Base-by-base conservation (phyloP, 805 yeast genomes). In the Ogataea naganishii region DNA sequence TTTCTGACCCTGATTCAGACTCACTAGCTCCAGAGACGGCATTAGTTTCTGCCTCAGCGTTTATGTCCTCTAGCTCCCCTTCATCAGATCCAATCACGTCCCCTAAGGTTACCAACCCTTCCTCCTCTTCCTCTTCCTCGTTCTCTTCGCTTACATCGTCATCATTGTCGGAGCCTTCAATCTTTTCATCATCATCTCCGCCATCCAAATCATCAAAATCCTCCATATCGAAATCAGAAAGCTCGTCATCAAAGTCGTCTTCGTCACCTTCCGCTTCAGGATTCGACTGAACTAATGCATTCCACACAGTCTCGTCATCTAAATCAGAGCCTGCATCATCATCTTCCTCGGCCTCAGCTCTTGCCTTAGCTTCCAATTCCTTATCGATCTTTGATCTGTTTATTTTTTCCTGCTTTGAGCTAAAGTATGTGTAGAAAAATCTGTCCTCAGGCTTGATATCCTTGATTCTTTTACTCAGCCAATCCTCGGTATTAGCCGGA, bases 371-470 rank as follows among this genome's bases (percentile, higher is more conserved):
- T 29, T 58, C 57, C 32, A 59, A 41, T 51, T 66, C 74, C 14
- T 53, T 69, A 33, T 66, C 73, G 58, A 33, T 57, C 42, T 33
- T 35, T 19, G 61, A 55, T 21, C 54, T 47, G 20, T 48, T 35
- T 5, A 45, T 41, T 58, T 41, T 64, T 50, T 53, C 69, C 41
- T 70, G 70, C 49, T 79, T 79, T 16, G 69, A 63, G 14, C 74
- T 63, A 59, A 88, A 88, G 60, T 84, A 88, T 51, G 84, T 85
- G 53, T 78, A 75, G 69, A 84, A 85, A 61, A 89, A 89, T 47
- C 69, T 62, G 53, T 89, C 98, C 39, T 85, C 95, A 2, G 95
- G 95, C 36, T 70, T 80, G 33, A 89, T 67, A 26, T 78, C 77
- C 18, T 65, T 69, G 1, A 69, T 65, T 41, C 66, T 75, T 53